phyloP scores from a whole-genome alignment of 2,329 filamentous ascomycete genomes.

The Ceratocystis huliohia region DNA sequence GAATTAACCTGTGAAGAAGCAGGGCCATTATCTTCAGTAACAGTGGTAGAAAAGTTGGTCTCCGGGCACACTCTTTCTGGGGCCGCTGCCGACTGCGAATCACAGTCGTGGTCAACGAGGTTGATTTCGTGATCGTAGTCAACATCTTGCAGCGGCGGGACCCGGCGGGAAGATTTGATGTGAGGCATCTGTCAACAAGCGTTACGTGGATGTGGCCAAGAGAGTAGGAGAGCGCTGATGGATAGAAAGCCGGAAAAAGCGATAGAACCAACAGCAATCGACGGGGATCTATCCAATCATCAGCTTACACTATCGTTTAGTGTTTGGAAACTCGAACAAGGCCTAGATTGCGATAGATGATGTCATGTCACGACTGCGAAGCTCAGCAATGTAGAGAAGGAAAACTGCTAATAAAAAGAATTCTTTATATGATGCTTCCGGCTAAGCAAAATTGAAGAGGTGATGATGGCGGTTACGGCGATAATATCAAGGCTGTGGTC shows the following conservation, averaged over 20 bases:
- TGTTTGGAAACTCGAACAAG: not conserved
- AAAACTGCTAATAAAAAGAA: slow-evolving; percentile 2
- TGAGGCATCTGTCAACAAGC: slow-evolving; percentile 15
- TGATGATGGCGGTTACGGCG: not conserved
- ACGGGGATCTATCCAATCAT: not conserved
- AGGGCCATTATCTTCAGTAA: no score
- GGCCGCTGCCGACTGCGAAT: not conserved
- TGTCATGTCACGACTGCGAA: slow-evolving; percentile 13
- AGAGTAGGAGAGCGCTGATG: not conserved
- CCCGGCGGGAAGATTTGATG: slow-evolving; percentile 39
- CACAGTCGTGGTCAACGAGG: slow-evolving; percentile 45
- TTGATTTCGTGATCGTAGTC: slow-evolving; percentile 61
- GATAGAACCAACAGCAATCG: not conserved
- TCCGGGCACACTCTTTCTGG: not conserved
- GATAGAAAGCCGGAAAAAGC: not conserved
- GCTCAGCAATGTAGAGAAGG: not conserved
- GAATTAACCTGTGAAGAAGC: not conserved
- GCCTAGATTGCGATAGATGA: slow-evolving; percentile 8
- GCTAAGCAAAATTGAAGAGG: not conserved
- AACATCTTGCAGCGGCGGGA: slow-evolving; percentile 40
- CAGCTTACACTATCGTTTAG: not conserved
- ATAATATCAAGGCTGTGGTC: not conserved
- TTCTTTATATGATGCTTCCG: not conserved
- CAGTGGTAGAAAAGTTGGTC: not conserved
- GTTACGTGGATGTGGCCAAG: not conserved